Percentiles rank a stretch among this genome's conserved stretches.
phyloP scores from a whole-genome alignment of 768 basidiomycete species.

The Podaxis rugospora region DNA sequence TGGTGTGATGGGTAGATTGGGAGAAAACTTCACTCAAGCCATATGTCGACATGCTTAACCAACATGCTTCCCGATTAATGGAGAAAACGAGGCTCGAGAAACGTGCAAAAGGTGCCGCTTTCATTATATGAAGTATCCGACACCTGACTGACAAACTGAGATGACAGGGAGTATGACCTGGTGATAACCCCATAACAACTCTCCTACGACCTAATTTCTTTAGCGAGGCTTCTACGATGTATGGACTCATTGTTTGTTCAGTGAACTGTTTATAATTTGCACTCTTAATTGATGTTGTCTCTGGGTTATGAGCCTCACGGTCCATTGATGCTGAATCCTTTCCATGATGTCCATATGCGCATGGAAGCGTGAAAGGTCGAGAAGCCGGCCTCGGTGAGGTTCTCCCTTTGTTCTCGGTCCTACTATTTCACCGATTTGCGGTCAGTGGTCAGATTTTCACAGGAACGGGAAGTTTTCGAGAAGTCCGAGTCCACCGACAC shows the following conservation, averaged over 20 bases:
- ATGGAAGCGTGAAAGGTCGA: background rate
- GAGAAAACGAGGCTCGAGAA: constrained; percentile 49
- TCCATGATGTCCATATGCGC: background rate
- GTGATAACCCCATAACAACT: background rate
- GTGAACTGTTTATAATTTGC: background rate
- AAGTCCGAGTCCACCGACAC: background rate
- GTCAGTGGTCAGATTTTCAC: background rate
- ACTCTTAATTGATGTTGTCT: background rate
- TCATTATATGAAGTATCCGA: background rate
- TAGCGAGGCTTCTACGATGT: background rate
- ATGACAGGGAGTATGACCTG: constrained; percentile 5
- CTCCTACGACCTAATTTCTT: background rate
- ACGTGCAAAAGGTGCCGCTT: constrained; percentile 34
- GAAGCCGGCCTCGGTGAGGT: background rate
- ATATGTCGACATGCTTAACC: constrained; percentile 87
- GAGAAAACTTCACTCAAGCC: constrained; percentile 82
- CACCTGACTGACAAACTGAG: background rate
- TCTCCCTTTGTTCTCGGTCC: background rate
- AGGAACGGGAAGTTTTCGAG: background rate
- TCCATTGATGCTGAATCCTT: background rate
- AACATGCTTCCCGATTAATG: constrained; percentile 58
- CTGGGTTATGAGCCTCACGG: background rate
- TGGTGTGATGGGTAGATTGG: constrained; percentile 54
- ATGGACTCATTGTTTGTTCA: background rate
- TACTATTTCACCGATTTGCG: background rate